Conservation (phyloP, 1,139 yeast species). For the Geotrichum klebahnii region DNA sequence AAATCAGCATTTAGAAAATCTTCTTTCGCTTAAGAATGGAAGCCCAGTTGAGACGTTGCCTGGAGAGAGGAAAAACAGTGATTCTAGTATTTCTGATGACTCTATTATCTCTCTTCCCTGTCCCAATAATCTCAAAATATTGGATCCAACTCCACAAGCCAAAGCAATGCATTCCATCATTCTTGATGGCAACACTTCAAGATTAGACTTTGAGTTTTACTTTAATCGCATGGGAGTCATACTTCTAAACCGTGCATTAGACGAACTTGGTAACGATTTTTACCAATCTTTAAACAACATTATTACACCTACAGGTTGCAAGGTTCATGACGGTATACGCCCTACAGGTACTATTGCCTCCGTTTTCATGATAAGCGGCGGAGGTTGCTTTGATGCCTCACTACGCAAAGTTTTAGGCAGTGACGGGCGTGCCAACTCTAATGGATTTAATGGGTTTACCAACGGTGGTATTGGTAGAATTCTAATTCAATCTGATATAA, state of each 20-base stretch:
- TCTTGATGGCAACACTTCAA: constrained; percentile 46
- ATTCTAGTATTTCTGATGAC: too few relatives aligned
- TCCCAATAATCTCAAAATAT: constrained; percentile 31
- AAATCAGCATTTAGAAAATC: constrained; percentile 55
- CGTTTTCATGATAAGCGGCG: constrained; percentile 79
- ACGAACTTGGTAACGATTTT: constrained; percentile 39
- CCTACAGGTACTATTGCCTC: constrained; percentile 55
- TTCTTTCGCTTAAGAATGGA: constrained; percentile 49
- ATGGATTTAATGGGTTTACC: too few relatives aligned
- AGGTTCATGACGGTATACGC: constrained; percentile 44
- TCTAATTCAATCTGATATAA: constrained; percentile 78
- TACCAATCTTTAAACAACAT: constrained; percentile 38
- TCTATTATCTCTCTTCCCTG: neutral
- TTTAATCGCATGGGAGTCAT: constrained; percentile 75
- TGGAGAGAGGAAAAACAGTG: too few relatives aligned
- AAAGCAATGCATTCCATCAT: constrained; percentile 69
- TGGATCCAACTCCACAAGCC: constrained; percentile 64
- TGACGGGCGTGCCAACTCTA: constrained; percentile 7
- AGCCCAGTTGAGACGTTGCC: too few relatives aligned
- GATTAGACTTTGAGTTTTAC: constrained; percentile 80
- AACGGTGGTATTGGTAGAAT: constrained; percentile 70
- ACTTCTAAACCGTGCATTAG: constrained; percentile 64
- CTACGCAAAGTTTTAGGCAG: constrained; percentile 34
- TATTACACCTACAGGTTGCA: constrained; percentile 46
- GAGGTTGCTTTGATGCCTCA: constrained; percentile 84